A percentile compares a stretch with the other conserved stretches of the same genome.
Conservation (phyloP, 441 rosid genomes). For the Gossypium lobatum region DNA sequence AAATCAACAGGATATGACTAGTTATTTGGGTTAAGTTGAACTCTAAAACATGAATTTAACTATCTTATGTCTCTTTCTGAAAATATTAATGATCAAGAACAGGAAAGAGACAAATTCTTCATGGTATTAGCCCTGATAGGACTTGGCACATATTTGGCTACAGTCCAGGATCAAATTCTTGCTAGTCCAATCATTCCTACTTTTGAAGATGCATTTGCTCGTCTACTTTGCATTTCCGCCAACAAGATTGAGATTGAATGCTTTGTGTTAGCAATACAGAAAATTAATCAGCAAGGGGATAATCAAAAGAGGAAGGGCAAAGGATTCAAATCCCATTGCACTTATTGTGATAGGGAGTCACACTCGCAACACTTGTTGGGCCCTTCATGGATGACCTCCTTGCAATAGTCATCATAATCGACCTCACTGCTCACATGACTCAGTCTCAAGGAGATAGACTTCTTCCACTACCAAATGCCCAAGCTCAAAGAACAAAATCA, state of each 20-base stretch:
- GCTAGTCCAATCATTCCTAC: neutral
- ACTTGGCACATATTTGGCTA: neutral
- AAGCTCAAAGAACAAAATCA: neutral
- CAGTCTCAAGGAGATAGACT: neutral
- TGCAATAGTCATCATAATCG: neutral
- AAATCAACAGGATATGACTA: neutral
- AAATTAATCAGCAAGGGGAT: neutral
- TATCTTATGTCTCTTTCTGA: neutral
- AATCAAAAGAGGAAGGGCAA: neutral
- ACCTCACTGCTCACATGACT: neutral
- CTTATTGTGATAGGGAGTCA: neutral
- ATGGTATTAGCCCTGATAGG: neutral
- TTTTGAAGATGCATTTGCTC: neutral
- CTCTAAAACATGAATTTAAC: neutral
- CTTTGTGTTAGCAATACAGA: neutral
- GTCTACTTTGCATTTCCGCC: neutral
- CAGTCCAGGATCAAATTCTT: neutral
- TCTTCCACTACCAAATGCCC: neutral
- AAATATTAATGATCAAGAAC: neutral
- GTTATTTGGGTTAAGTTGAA: neutral
- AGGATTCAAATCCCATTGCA: neutral
- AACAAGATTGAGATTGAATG: neutral
- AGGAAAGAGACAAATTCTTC: neutral
- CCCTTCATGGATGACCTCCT: neutral
- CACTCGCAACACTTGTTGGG: neutral